Evolutionary conservation across 345 rosid species (phyloP).

Genomic region (Citrus inodora): DNA sequence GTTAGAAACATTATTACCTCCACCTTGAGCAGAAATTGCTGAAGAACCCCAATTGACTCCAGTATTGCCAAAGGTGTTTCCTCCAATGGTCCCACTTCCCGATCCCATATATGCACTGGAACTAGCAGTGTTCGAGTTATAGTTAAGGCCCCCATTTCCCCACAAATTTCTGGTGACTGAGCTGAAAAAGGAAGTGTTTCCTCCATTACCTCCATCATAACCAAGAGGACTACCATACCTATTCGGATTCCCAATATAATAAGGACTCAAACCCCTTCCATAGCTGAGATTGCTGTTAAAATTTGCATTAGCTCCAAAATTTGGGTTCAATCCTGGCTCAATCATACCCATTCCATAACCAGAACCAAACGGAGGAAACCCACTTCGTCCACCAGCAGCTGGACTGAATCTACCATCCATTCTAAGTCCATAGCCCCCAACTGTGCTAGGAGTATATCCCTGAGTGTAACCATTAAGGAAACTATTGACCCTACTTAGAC

Average conservation of each 20-base stretch:
- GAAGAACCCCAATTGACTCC: slow-evolving; percentile 55
- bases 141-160: slow-evolving; percentile 62
- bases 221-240: slow-evolving; percentile 50
- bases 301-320: slow-evolving; percentile 48
- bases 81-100: slow-evolving; percentile 48
- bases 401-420: slow-evolving; percentile 68
- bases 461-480: slow-evolving; percentile 62
- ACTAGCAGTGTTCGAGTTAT: slow-evolving; percentile 36
- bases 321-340: slow-evolving; percentile 51
- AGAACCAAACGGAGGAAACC: slow-evolving; percentile 58
- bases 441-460: slow-evolving; percentile 52
- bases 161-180: slow-evolving; percentile 58
- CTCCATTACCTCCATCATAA: slow-evolving; percentile 63
- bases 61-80: slow-evolving; percentile 41
- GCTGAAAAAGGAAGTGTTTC: slow-evolving; percentile 70
- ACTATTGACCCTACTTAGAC: slow-evolving; percentile 53
- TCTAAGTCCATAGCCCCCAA: slow-evolving; percentile 65
- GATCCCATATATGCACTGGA: slow-evolving; percentile 48
- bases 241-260: slow-evolving; percentile 57
- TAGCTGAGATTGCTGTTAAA: slow-evolving; percentile 48
- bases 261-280: slow-evolving; percentile 64
- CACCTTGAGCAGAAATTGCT: slow-evolving; percentile 47
- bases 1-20: slow-evolving; percentile 43
- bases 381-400: slow-evolving; percentile 53
- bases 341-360: slow-evolving; percentile 62